A percentile compares a stretch with the other conserved stretches of the same genome.
Conservation (phyloP, 108 stramenopile species). For the Cyclotella distinguenda region DNA sequence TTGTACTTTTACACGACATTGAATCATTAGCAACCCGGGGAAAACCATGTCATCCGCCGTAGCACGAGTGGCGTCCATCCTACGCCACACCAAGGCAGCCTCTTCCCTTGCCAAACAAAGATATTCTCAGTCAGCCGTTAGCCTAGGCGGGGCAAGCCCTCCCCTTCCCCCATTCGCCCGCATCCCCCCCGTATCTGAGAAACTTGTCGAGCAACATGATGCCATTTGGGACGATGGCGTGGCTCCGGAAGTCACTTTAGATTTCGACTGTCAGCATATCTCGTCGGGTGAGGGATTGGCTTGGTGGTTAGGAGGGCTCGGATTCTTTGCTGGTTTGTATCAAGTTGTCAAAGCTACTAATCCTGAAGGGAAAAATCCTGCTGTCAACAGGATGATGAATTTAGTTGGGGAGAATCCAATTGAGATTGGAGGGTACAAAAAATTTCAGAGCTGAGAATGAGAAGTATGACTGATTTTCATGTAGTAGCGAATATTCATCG, state of each 20-base stretch:
- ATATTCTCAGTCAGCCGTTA: no score
- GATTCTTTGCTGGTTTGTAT: slow-evolving; percentile 70
- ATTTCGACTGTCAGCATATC: slow-evolving; percentile 94
- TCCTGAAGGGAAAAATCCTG: slow-evolving; percentile 67
- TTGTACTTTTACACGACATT: no score
- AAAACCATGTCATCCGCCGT: no score
- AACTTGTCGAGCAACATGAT: slow-evolving; percentile 93
- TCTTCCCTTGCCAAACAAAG: no score
- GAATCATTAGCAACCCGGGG: no score
- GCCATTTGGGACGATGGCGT: slow-evolving; percentile 96
- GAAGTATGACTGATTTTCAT: no score
- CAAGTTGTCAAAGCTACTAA: slow-evolving; percentile 62
- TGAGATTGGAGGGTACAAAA: slow-evolving; percentile 34
- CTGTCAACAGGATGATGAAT: slow-evolving; percentile 43
- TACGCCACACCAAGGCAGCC: no score
- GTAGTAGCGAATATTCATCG: no score
- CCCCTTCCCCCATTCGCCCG: slow-evolving; percentile 81
- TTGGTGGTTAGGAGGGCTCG: slow-evolving; percentile 81
- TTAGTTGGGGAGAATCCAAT: slow-evolving; percentile 32
- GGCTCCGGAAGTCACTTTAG: slow-evolving; percentile 92
- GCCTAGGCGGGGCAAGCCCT: slow-evolving; percentile 54
- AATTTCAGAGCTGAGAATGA: slow-evolving; percentile 12
- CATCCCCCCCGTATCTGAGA: slow-evolving; percentile 68
- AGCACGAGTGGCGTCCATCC: no score
- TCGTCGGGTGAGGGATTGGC: slow-evolving; percentile 69